A percentile compares a stretch with the other conserved stretches of the same genome.
Evolutionary conservation across 371 early-diverging fungal species (phyloP).

Genomic region (Haplosporangium sp.): DNA sequence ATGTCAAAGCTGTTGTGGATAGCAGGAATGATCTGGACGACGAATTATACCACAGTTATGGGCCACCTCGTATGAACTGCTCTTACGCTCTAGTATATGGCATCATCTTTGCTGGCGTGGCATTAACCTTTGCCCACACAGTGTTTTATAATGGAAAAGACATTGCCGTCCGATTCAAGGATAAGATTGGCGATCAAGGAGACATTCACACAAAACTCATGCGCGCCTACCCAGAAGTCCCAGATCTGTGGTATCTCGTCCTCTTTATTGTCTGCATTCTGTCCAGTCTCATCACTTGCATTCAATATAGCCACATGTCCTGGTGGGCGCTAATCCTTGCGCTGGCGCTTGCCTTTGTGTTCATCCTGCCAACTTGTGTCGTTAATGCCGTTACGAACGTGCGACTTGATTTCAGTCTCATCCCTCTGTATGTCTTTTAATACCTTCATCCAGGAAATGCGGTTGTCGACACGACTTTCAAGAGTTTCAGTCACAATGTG

Average conservation of each 20-base stretch:
- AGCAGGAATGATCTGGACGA: slow-evolving; percentile 53
- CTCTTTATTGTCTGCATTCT: slow-evolving; percentile 61
- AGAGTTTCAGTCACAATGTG: slow-evolving; percentile 71
- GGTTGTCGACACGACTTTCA: slow-evolving; percentile 72
- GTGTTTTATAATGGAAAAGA: slow-evolving; percentile 59
- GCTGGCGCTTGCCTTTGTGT: slow-evolving; percentile 65
- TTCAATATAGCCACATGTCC: slow-evolving; percentile 61
- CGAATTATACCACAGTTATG: slow-evolving; percentile 57
- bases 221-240: slow-evolving; percentile 72
- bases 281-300: slow-evolving; percentile 62
- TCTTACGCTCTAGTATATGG: slow-evolving; percentile 61
- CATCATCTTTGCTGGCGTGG: slow-evolving; percentile 58
- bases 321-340: slow-evolving; percentile 79
- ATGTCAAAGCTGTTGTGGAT: not conserved
- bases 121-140: slow-evolving; percentile 59
- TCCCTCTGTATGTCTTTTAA: slow-evolving; percentile 69
- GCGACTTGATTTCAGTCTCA: slow-evolving; percentile 36
- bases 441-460: slow-evolving; percentile 69
- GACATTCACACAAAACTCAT: slow-evolving; percentile 77
- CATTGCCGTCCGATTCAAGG: slow-evolving; percentile 25
- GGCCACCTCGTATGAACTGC: slow-evolving; percentile 66
- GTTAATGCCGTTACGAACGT: slow-evolving; percentile 57
- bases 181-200: slow-evolving; percentile 49
- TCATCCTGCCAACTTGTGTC: slow-evolving; percentile 76
- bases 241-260: slow-evolving; percentile 72